These are phyloP conservation scores for Graphium sp. DNA, from an alignment of 2,329 filamentous ascomycete genomes.

Conservation along the genomic window DNA sequence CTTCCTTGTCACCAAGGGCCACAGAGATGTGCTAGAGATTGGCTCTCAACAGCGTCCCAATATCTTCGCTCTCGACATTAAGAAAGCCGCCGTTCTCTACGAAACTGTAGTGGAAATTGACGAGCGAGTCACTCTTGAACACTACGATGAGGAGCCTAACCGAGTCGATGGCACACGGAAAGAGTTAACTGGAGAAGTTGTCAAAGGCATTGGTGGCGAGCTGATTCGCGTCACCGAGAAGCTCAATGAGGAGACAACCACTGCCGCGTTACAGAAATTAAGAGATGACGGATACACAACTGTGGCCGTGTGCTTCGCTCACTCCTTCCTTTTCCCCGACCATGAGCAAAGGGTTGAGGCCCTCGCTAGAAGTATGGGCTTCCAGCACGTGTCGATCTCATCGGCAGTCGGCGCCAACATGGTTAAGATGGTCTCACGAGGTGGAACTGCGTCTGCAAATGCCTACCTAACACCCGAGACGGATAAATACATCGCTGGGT, in stretches of 20 bases:
- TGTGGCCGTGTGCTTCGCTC: background rate
- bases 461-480: conserved; percentile 69
- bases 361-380: background rate
- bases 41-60: background rate
- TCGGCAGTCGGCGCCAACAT: background rate
- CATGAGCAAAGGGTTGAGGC: background rate
- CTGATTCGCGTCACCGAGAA: background rate
- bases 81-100: background rate
- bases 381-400: background rate
- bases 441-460: conserved; percentile 63
- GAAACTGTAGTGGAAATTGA: conserved; percentile 34
- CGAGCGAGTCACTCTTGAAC: conserved; percentile 48
- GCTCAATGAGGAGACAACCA: background rate
- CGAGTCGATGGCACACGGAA: background rate
- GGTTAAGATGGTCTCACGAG: conserved; percentile 66
- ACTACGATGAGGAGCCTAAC: conserved; percentile 34
- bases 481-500: conserved; percentile 45
- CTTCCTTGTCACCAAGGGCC: conserved; percentile 48
- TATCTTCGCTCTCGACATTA: background rate
- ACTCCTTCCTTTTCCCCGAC: background rate
- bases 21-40: background rate
- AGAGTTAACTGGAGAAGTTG: background rate
- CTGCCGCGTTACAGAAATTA: background rate
- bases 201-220: background rate
- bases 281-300: background rate